Percentiles rank a stretch among this genome's conserved stretches.
Evolutionary conservation across 2,329 filamentous ascomycete genomes (phyloP).

Genomic region (Fusarium bactridioides): DNA sequence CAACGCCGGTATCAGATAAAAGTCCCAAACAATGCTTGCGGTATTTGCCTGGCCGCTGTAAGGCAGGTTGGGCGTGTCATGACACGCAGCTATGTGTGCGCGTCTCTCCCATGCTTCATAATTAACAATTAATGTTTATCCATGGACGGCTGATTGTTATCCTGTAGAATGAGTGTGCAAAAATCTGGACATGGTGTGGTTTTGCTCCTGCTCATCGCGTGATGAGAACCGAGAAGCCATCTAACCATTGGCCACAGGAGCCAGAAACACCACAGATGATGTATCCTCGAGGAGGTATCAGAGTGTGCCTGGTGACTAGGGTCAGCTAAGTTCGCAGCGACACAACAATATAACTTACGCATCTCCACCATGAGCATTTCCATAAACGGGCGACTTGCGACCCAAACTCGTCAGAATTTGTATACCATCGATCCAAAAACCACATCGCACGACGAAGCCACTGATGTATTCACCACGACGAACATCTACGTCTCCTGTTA

Average conservation of each 20-base stretch:
- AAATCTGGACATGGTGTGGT: not conserved
- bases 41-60: constrained; percentile 12
- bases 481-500: constrained; percentile 68
- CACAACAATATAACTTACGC: constrained; percentile 68
- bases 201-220: constrained; percentile 43
- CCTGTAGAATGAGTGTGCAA: constrained; percentile 24
- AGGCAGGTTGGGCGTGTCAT: constrained; percentile 15
- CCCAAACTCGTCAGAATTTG: constrained; percentile 90
- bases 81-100: not conserved
- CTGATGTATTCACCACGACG: constrained; percentile 85
- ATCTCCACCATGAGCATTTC: constrained; percentile 80
- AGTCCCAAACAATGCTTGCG: constrained; percentile 16
- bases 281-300: constrained; percentile 90
- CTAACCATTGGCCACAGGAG: constrained; percentile 80
- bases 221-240: constrained; percentile 83
- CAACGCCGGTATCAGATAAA: constrained; percentile 32
- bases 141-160: constrained; percentile 5
- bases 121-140: constrained; percentile 27
- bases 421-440: constrained; percentile 85
- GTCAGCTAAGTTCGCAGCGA: not conserved
- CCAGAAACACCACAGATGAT: constrained; percentile 88
- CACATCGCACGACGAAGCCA: constrained; percentile 84
- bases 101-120: not conserved
- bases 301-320: constrained; percentile 70
- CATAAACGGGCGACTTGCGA: constrained; percentile 85